Percentiles rank a stretch among this genome's conserved stretches.
These are phyloP conservation scores for Clarireedia homoeocarpa DNA, from an alignment of 2,329 filamentous ascomycete species.

Conservation along the genomic window DNA sequence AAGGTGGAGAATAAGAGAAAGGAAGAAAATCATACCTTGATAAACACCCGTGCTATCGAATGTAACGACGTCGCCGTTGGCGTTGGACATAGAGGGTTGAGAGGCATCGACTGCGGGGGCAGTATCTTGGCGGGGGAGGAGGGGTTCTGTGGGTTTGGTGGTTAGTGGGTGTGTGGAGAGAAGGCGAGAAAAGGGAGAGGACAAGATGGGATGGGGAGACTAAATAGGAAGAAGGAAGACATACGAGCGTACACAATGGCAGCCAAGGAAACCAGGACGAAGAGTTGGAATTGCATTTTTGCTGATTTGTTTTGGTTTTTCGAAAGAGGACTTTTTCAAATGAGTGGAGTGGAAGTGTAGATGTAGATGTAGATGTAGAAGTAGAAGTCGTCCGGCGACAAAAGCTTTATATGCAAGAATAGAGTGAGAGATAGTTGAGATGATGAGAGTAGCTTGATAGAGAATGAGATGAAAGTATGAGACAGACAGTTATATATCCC, in stretches of 20 bases:
- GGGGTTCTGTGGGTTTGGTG: background rate
- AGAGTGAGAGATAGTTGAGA: background rate
- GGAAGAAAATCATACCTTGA: background rate
- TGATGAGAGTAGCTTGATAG: background rate
- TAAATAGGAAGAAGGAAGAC: slow-evolving; percentile 16
- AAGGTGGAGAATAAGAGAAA: background rate
- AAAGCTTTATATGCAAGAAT: slow-evolving; percentile 1
- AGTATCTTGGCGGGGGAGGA: background rate
- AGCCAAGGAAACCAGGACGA: slow-evolving; percentile 23
- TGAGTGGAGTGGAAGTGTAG: background rate
- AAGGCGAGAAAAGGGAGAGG: background rate
- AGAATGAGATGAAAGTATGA: too few relatives aligned
- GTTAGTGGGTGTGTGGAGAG: background rate
- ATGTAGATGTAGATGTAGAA: slow-evolving; percentile 8
- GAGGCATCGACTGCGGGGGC: slow-evolving; percentile 14
- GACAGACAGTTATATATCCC: too few relatives aligned
- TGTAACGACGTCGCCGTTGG: slow-evolving; percentile 19
- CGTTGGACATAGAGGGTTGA: slow-evolving; percentile 21
- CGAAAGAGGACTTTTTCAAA: background rate
- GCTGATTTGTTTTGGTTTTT: background rate
- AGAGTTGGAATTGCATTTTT: slow-evolving; percentile 26
- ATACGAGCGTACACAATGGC: slow-evolving; percentile 11
- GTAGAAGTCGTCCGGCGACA: slow-evolving; percentile 26
- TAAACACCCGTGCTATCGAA: slow-evolving; percentile 21
- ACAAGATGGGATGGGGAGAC: background rate